Evolutionary conservation across 2,329 filamentous ascomycete species (phyloP), one percentile per base, ranked within the genome.

Genomic region (Rutstroemia sp.): DNA sequence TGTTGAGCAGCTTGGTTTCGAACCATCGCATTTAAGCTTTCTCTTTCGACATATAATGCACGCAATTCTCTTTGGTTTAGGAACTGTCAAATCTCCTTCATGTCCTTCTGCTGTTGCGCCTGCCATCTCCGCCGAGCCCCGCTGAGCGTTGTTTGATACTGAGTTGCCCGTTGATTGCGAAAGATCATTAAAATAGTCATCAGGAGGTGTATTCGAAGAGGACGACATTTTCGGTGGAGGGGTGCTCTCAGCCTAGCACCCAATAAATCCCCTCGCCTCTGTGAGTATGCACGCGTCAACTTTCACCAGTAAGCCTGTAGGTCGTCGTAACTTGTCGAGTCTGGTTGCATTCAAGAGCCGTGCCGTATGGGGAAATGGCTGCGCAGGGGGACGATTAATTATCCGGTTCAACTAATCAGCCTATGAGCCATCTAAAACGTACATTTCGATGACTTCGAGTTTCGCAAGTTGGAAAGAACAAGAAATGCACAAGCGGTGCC

Each of bases 21-120:
- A 74, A 19, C 84, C 83, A 69, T 88, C 84, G 66, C 84, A 88
- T 69, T 80, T 79, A 74, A 96, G 77, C 74, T 97, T 97, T 69
- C 92, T 82, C 73, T 92, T 94, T 66, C 92, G 81, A 70, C 94
- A 99, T 60, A 97, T 85, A 68, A 96, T 89, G 71, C 94, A 99
- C 39, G 94, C 94, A 66, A 97, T 88, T 64, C 92, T 83, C 77
- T 97, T 97, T n/a, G 86, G 85, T 67, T 89, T 89, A 50, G 88
- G 86, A 21, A 89, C 77, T 64, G 72, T 77, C 61, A 84, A 83
- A 63, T 48, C 38, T 21, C 45, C 34, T 27, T 80, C 78, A 44
- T 60, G 71, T 58, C 76, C 75, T 58, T 74, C 73, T 56, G 70
- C 67, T 54, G 69, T 65, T 53, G 69, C 65, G 55, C 70, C 68